These are phyloP conservation scores for Scheffersomyces titani DNA, from an alignment of 1,139 yeast genomes.

Conservation along the genomic window DNA sequence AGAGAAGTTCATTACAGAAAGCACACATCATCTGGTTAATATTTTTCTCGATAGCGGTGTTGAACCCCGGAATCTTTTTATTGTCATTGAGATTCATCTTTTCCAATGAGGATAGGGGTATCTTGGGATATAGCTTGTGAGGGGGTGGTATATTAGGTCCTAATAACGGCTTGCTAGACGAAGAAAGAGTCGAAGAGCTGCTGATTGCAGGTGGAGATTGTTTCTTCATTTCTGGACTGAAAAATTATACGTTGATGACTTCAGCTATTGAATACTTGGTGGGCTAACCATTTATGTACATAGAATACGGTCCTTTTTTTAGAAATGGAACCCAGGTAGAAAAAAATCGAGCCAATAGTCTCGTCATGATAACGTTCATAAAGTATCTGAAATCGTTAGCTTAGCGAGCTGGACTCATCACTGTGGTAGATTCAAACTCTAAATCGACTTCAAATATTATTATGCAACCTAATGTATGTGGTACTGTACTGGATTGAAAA, in stretches of 20 bases:
- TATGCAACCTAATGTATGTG: background rate
- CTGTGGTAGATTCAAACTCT: background rate
- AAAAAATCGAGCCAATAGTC: background rate
- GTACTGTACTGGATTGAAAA: background rate
- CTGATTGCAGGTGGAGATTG: background rate
- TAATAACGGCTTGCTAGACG: background rate
- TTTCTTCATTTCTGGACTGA: background rate
- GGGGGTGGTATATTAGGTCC: background rate
- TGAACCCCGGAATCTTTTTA: background rate
- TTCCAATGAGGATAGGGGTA: background rate
- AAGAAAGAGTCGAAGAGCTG: background rate
- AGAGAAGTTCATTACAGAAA: slow-evolving; percentile 28
- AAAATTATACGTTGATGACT: too few species aligned
- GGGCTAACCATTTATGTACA: background rate
- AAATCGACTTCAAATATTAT: background rate
- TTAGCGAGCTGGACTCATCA: background rate
- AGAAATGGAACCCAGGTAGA: background rate
- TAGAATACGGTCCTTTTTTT: background rate
- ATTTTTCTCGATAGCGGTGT: background rate
- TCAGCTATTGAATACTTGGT: background rate
- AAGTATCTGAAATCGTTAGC: background rate
- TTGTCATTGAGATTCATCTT: background rate
- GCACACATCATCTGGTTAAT: slow-evolving; percentile 17
- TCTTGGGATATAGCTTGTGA: background rate
- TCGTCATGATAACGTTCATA: background rate